A percentile compares a stretch with the other conserved stretches of the same genome.
phyloP scores from a whole-genome alignment of 306 rosid species.

The Astragalus membranaceus region DNA sequence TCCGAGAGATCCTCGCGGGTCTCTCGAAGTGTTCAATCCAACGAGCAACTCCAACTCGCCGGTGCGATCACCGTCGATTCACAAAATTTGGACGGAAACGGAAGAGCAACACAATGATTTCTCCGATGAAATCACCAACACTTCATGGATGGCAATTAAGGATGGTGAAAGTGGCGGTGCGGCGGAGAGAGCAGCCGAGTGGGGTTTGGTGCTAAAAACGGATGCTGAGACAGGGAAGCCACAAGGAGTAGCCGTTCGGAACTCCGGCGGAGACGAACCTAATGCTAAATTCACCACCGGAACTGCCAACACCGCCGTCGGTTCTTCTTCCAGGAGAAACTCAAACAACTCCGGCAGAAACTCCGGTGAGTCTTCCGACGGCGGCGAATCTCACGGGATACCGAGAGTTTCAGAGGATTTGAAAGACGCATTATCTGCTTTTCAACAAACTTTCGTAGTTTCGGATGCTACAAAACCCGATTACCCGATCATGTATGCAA shows the following conservation, averaged over 20 bases:
- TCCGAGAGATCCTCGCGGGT: constrained; percentile 72
- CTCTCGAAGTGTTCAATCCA: constrained; percentile 85
- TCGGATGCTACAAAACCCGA: constrained; percentile 92
- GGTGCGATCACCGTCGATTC: constrained; percentile 30
- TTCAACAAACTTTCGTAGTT: constrained; percentile 92
- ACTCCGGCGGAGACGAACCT: constrained; percentile 66
- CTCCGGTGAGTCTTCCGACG: constrained; percentile 67
- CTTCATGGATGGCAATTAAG: constrained; percentile 89
- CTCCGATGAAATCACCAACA: constrained; percentile 37
- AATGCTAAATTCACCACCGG: constrained; percentile 1
- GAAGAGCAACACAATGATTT: constrained; percentile 21
- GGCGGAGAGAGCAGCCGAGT: constrained; percentile 85
- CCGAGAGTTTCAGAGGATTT: constrained; percentile 74
- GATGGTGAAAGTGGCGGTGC: constrained; percentile 44
- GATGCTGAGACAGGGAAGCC: constrained; percentile 81
- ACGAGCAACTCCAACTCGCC: constrained; percentile 21
- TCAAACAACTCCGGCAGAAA: constrained; percentile 59
- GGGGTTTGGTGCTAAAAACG: constrained; percentile 80
- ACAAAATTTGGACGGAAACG: constrained; percentile 43
- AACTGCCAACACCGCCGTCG: background rate
- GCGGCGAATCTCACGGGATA: constrained; percentile 41
- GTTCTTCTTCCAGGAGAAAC: constrained; percentile 39
- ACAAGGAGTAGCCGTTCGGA: constrained; percentile 59
- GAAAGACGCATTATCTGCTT: constrained; percentile 71
- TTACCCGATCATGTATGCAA: constrained; percentile 85